Evolutionary conservation across 352 stramenopile species (phyloP).

Genomic region (Pythium insidiosum): DNA sequence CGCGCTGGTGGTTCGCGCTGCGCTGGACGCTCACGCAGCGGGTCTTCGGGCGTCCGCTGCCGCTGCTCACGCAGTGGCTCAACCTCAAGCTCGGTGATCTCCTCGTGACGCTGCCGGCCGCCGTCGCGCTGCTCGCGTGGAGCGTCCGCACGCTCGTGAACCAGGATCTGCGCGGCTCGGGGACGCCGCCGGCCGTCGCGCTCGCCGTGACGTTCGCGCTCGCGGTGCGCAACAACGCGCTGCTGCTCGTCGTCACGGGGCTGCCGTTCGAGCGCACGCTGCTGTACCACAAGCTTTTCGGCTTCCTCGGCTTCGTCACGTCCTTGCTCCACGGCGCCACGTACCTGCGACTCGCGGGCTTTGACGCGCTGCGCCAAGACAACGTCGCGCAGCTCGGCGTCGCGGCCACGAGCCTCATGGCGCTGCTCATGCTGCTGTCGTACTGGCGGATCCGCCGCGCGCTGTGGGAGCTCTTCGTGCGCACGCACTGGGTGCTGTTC

Average conservation of each 20-base stretch:
- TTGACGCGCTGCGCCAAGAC: not conserved
- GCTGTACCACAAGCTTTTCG: slow-evolving; percentile 41
- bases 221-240: slow-evolving; percentile 39
- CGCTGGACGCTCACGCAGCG: slow-evolving; percentile 6
- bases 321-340: slow-evolving; percentile 29
- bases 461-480: slow-evolving; percentile 48
- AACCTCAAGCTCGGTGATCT: slow-evolving; percentile 14
- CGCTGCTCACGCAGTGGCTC: slow-evolving; percentile 4
- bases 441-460: slow-evolving; percentile 27
- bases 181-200: slow-evolving; percentile 15
- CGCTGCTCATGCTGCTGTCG: slow-evolving; percentile 25
- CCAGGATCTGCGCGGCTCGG: slow-evolving; percentile 6
- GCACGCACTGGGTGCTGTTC: slow-evolving; percentile 44
- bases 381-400: slow-evolving; percentile 4
- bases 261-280: slow-evolving; percentile 42
- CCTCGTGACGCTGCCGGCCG: slow-evolving; percentile 6
- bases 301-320: slow-evolving; percentile 23
- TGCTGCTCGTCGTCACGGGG: slow-evolving; percentile 28
- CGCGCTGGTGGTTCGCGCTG: slow-evolving; percentile 9
- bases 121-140: not conserved
- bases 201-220: slow-evolving; percentile 32
- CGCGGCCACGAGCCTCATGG: slow-evolving; percentile 15
- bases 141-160: not conserved
- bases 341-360: slow-evolving; percentile 16
- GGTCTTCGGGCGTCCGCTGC: slow-evolving; percentile 6